Base-by-base conservation (phyloP, 208 protist genomes). In the Trypanosoma mega region DNA sequence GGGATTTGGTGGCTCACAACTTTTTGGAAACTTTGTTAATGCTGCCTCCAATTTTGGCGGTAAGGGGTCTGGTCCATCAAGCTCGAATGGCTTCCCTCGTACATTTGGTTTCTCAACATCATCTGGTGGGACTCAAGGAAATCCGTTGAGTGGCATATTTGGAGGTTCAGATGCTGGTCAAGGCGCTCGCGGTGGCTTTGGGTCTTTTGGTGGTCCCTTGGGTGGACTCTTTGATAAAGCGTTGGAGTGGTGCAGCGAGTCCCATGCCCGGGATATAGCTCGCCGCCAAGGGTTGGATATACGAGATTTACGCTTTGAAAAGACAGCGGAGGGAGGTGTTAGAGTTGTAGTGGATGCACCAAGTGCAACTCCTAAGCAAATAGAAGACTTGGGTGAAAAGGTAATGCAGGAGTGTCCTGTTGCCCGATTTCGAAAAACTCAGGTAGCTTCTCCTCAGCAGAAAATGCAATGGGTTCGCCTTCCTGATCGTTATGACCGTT, bases 391-490 rank as follows among this genome's bases (percentile, higher is more conserved):
- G 5, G 88, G 88, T n/a, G 76, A 83, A 45, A 68, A 76, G 30
- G 88, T 95, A 26, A 79, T 92, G 57, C 81, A 93, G 59, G 88
- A 95, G 68, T 95, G 88, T 55, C 88, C 88, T 3, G 81, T 95
- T 41, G 88, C 88, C 7, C 82, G 88, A 18, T 92, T 95, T 63
- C 78, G 87, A 36, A 87, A 90, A 68, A 85, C 83, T 2, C 79
- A 85, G 27, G 77, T 91, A 18, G 63, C 58, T 29, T 76, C 67
- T 8, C 74, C 74, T 27, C 59, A 90, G 33, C 73, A 91, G 54
- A 69, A 79, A 41, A 88, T 94, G 76, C 75, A 92, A 47, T 94
- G 87, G 87, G 48, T 88, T 55, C 78, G 80, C 48, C 62, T 94
- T 16, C 80, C 87, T 12, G 75, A 87, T 58, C 61, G 49, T 29